Base-by-base conservation (phyloP, 2,329 filamentous ascomycete genomes). In the Trichophyton verrucosum region DNA sequence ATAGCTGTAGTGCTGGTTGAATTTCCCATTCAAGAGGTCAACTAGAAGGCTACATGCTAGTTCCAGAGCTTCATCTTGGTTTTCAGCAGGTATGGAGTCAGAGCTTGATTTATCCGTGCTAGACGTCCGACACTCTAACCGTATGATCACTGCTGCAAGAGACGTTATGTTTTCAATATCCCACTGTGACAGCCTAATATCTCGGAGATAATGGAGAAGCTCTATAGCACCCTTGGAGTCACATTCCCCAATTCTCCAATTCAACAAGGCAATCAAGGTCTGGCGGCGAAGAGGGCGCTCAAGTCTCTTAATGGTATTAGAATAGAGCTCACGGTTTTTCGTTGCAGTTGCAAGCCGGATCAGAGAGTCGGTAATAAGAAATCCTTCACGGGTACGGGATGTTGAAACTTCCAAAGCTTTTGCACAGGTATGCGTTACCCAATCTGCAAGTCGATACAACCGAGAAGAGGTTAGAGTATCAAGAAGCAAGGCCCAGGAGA, bases 281-380 rank as follows among this genome's bases (percentile, higher is more conserved):
- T 74, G 72, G 40, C 67, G 59, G 4, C 70, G 67, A 38, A 74
- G 65, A 30, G 73, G 73, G n/a, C 66, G 64, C n/a, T 60, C 36
- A 55, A 75, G 65, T 11, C 67, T 68, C 3, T 66, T 61, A 2
- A 72, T 65, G 40, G 74, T 68, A 6, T 66, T 53, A 30, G 70
- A 64, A 36, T 69, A 67, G 22, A 76, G 66, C 3, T 66, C 61
- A 6, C 56, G 59, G 62, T 84, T 77, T 44, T 76, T 71, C 9
- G 78, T 78, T 17, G 77, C 76, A 9, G 76, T 72, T 5, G 81
- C 82, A 65, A 82, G 84, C 17, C 79, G 77, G 38, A 83, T 73
- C 30, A 85, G 71, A 0, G 81, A 76, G 11, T 81, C 77, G 2
- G 78, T 75, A 24, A 85, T 71, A 56, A 72, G 71, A 33, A 75